Evolutionary conservation across 352 stramenopile genomes (phyloP).

Genomic region (Saprolegnia parasitica): DNA sequence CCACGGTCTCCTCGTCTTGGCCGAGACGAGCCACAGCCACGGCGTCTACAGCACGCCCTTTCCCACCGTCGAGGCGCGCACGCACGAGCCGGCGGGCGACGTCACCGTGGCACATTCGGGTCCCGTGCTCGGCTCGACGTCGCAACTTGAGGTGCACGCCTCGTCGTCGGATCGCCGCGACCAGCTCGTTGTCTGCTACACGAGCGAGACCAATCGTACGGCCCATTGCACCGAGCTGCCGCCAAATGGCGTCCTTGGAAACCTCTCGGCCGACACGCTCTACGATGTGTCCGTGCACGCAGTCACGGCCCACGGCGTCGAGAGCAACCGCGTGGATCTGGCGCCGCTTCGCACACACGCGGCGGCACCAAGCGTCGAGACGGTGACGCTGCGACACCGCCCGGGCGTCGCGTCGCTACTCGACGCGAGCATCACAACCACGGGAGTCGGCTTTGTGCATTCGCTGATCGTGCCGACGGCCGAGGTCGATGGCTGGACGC

Average conservation of each 20-base stretch:
- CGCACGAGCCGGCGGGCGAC: slow-evolving; percentile 62
- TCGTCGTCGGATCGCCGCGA: slow-evolving; percentile 60
- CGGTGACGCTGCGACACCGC: slow-evolving; percentile 34
- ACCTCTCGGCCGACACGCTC: slow-evolving; percentile 49
- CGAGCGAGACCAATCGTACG: not conserved
- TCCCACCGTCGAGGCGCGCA: slow-evolving; percentile 41
- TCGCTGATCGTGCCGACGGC: slow-evolving; percentile 36
- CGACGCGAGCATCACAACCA: slow-evolving; percentile 28
- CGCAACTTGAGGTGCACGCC: slow-evolving; percentile 41
- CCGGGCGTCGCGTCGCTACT: slow-evolving; percentile 28
- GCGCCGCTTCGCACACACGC: slow-evolving; percentile 42
- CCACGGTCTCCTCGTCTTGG: slow-evolving; percentile 55
- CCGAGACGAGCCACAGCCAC: slow-evolving; percentile 57
- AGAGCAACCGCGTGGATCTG: slow-evolving; percentile 34
- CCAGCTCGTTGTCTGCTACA: slow-evolving; percentile 44
- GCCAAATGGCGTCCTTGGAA: slow-evolving; percentile 31
- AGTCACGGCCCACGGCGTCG: slow-evolving; percentile 47
- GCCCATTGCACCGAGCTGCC: not conserved
- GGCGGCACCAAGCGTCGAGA: slow-evolving; percentile 36
- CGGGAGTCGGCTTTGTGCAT: slow-evolving; percentile 42
- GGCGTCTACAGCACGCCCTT: slow-evolving; percentile 55
- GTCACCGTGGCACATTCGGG: slow-evolving; percentile 35
- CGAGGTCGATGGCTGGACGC: slow-evolving; percentile 1
- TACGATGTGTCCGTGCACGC: slow-evolving; percentile 49
- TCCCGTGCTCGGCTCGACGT: slow-evolving; percentile 39